Conservation (phyloP, 805 yeast species). For the Starmerella gropengiesseri region DNA sequence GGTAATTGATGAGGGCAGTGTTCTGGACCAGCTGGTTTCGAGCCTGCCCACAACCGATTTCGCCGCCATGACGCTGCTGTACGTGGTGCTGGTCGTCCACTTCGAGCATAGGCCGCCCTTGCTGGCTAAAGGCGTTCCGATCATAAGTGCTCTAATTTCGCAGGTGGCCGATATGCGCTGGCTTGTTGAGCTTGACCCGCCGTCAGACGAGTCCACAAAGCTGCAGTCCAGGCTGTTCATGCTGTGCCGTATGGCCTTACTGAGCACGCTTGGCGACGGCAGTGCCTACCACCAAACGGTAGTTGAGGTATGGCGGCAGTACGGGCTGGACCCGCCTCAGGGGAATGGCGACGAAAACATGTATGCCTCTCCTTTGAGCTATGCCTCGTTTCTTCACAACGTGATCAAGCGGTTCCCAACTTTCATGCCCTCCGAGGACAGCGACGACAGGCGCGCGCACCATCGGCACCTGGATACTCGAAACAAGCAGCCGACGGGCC, state of each 20-base stretch:
- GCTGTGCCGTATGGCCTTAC: slow-evolving; percentile 16
- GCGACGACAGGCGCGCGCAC: slow-evolving; percentile 30
- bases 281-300: slow-evolving; percentile 36
- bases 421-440: slow-evolving; percentile 42
- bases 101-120: neutral
- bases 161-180: slow-evolving; percentile 20
- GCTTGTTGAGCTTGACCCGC: slow-evolving; percentile 12
- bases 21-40: neutral
- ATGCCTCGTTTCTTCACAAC: slow-evolving; percentile 67
- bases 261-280: slow-evolving; percentile 52
- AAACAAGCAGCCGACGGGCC: neutral
- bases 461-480: slow-evolving; percentile 1
- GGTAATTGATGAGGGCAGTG: neutral
- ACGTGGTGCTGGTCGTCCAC: slow-evolving; percentile 7
- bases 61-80: slow-evolving; percentile 10
- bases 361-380: slow-evolving; percentile 70
- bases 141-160: slow-evolving; percentile 10
- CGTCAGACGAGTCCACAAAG: neutral
- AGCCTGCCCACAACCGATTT: slow-evolving; percentile 2
- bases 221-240: slow-evolving; percentile 9
- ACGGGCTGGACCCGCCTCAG: slow-evolving; percentile 27
- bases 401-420: slow-evolving; percentile 52
- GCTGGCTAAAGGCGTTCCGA: slow-evolving; percentile 9
- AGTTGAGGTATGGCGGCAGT: slow-evolving; percentile 36
- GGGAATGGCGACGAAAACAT: slow-evolving; percentile 22